phyloP scores from a whole-genome alignment of 192 early-diverging fungal genomes.

The Backusella mclennaniae region DNA sequence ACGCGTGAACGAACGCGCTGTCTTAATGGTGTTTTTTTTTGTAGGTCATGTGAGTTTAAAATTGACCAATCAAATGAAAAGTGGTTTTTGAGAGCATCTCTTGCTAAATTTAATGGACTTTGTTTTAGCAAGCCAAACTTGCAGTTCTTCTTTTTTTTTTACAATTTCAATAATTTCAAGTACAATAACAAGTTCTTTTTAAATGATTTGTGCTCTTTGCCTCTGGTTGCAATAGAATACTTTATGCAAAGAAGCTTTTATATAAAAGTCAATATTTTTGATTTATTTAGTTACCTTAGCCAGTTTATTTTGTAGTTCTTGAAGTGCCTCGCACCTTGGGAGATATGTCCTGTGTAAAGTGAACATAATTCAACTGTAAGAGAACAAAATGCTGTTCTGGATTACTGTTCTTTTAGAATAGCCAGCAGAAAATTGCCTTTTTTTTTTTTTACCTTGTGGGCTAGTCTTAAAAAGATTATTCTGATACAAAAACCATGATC shows the following conservation, averaged over 20 bases:
- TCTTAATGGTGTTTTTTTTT: not conserved
- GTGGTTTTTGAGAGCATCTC: not conserved
- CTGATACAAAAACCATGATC: no score
- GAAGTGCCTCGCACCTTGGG: conserved; percentile 36
- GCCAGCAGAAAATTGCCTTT: no score
- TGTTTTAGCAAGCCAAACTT: no score
- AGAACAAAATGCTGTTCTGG: no score
- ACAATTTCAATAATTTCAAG: no score
- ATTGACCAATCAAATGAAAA: not conserved
- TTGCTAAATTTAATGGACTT: no score
- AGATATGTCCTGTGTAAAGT: no score
- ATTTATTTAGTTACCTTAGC: conserved; percentile 45
- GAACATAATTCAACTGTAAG: no score
- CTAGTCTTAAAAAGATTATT: no score
- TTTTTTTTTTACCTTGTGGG: no score
- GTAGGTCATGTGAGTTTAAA: not conserved
- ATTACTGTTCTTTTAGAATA: no score
- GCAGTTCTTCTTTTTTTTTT: no score
- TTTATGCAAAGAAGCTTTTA: conserved; percentile 48
- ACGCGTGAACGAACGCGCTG: not conserved
- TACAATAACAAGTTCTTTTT: conserved; percentile 51
- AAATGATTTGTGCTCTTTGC: conserved; percentile 63
- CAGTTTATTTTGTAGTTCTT: conserved; percentile 58
- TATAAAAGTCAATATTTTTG: not conserved
- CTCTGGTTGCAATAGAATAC: conserved; percentile 78